These are phyloP conservation scores for Coemansia sp. DNA, from an alignment of 192 early-diverging fungal genomes.

Conservation along the genomic window DNA sequence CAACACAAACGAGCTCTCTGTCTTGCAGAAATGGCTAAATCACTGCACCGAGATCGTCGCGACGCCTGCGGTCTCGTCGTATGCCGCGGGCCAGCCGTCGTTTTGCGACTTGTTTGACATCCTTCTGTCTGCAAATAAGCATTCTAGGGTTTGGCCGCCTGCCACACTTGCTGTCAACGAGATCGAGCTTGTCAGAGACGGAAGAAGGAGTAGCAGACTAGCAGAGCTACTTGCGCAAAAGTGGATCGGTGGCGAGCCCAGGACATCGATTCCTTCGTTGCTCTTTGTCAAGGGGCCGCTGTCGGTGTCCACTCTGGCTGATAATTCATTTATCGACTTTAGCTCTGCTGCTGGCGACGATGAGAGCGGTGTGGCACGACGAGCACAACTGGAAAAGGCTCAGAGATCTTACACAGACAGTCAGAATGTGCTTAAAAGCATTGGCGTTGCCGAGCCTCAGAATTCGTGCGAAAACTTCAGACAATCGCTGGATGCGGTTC, in stretches of 20 bases:
- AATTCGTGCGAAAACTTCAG: conserved; percentile 6
- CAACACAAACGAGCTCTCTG: conserved; percentile 26
- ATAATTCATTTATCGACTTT: conserved; percentile 4
- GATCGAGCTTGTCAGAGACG: background rate
- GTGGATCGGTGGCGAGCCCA: background rate
- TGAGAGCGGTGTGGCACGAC: background rate
- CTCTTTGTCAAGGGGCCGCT: conserved; percentile 3
- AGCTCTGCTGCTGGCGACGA: background rate
- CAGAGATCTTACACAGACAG: background rate
- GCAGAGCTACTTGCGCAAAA: conserved; percentile 1
- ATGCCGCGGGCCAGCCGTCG: background rate
- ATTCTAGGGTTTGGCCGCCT: background rate
- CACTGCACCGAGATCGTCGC: background rate
- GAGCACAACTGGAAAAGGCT: conserved; percentile 4
- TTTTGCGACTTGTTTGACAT: background rate
- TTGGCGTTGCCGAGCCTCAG: conserved; percentile 7
- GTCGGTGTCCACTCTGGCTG: background rate
- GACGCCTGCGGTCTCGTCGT: background rate
- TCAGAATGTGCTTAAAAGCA: conserved; percentile 1
- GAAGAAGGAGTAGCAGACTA: background rate
- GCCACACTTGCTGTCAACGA: background rate
- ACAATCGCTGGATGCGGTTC: conserved; percentile 6
- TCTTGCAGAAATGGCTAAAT: conserved; percentile 23
- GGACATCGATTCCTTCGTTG: background rate
- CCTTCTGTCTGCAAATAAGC: background rate